Percentiles rank a stretch among this genome's conserved stretches.
phyloP scores from a whole-genome alignment of 495 filamentous ascomycete species.

The Barbatosphaeria neglecta region DNA sequence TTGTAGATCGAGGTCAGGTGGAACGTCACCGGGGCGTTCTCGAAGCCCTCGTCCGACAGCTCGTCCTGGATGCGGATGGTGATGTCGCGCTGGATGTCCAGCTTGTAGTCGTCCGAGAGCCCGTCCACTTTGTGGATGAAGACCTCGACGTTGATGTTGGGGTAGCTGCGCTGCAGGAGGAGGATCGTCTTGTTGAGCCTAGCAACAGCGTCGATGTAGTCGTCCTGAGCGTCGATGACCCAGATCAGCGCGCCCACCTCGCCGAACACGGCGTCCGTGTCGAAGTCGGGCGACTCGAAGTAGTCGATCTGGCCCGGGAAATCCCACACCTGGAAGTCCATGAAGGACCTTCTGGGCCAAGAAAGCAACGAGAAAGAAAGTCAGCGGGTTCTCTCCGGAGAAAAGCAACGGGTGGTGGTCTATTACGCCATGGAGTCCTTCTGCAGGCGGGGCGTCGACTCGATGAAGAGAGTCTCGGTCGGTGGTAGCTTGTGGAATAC shows the following conservation, averaged over 20 bases:
- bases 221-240: constrained; percentile 97
- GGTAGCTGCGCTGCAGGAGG: constrained; percentile 74
- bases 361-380: neutral
- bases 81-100: constrained; percentile 88
- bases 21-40: constrained; percentile 84
- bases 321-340: constrained; percentile 98
- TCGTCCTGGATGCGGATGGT: constrained; percentile 96
- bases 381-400: neutral
- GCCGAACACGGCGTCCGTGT: constrained; percentile 85
- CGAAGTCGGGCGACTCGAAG: constrained; percentile 58
- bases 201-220: constrained; percentile 80
- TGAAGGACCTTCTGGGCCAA: constrained; percentile 63
- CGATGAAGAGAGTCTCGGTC: constrained; percentile 86
- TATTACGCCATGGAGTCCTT: constrained; percentile 81
- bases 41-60: constrained; percentile 78
- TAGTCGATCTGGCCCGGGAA: constrained; percentile 90
- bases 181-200: constrained; percentile 81
- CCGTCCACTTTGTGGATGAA: constrained; percentile 98
- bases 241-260: constrained; percentile 90
- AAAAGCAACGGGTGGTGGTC: neutral
- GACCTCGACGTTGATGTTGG: constrained; percentile 87
- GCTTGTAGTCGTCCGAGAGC: constrained; percentile 84
- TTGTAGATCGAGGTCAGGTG: constrained; percentile 96
- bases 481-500: constrained; percentile 97
- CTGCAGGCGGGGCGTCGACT: constrained; percentile 84